Conservation (phyloP, 768 basidiomycete genomes). For the Tulasnella sp. region DNA sequence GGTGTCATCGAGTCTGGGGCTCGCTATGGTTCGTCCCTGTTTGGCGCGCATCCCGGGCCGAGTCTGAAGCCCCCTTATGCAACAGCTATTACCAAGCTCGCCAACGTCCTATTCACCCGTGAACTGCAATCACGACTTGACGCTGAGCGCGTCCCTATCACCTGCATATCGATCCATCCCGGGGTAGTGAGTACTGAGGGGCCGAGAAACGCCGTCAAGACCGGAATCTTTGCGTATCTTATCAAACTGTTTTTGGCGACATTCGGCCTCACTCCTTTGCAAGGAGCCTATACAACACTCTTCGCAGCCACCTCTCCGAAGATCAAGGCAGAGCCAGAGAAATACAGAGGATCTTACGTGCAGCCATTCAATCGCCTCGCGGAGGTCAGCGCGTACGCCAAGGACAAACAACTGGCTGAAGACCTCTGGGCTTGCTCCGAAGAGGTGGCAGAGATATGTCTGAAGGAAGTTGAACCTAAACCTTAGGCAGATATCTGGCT, state of each 20-base stretch:
- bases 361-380: constrained; percentile 3
- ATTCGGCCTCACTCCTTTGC: neutral
- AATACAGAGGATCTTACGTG: constrained; percentile 19
- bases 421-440: constrained; percentile 23
- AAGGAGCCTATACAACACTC: constrained; percentile 16
- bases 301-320: constrained; percentile 27
- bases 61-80: neutral
- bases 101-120: constrained; percentile 50
- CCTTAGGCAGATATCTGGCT: no score
- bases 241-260: neutral
- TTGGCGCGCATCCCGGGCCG: neutral
- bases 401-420: constrained; percentile 3
- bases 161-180: constrained; percentile 45
- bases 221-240: neutral
- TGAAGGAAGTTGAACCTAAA: neutral
- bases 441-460: constrained; percentile 20
- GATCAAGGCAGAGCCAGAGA: neutral
- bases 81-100: constrained; percentile 51
- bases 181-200: constrained; percentile 43
- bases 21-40: neutral
- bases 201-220: neutral
- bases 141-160: constrained; percentile 41
- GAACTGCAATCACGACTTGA: constrained; percentile 51
- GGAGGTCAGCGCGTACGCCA: constrained; percentile 1
- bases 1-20: neutral